These are phyloP conservation scores for Amphicarpaea edgeworthii DNA, from an alignment of 306 rosid species.

Conservation along the genomic window DNA sequence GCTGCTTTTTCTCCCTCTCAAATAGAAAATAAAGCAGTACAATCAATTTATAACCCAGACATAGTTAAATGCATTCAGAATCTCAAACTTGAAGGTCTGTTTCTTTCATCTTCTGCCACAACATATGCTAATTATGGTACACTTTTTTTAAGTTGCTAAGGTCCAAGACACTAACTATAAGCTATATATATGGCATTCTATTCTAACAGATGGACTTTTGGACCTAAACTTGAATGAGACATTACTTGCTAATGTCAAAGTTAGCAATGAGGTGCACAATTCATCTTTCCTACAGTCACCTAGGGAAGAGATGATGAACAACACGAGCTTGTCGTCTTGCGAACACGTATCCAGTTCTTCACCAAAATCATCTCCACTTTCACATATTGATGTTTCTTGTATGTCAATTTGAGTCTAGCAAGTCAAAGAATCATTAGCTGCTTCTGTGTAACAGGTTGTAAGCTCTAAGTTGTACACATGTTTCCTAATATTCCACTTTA, in stretches of 20 bases:
- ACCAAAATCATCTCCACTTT: constrained; percentile 26
- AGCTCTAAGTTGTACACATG: constrained; percentile 57
- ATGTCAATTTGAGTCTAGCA: constrained; percentile 32
- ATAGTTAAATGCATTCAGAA: constrained; percentile 10
- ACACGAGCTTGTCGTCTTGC: not conserved
- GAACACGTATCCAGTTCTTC: constrained; percentile 2
- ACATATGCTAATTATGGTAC: not conserved
- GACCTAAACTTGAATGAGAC: constrained; percentile 28
- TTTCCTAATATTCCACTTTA: constrained; percentile 50
- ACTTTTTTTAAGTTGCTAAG: not conserved
- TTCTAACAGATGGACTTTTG: constrained; percentile 40
- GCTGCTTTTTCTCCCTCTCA: constrained; percentile 33
- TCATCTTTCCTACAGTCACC: constrained; percentile 22
- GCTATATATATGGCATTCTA: not conserved
- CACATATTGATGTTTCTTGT: constrained; percentile 28
- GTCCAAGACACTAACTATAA: not conserved
- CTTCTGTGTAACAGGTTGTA: constrained; percentile 54
- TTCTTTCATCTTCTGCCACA: constrained; percentile 35
- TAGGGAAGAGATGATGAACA: constrained; percentile 33
- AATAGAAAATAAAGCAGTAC: constrained; percentile 16
- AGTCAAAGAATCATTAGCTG: not conserved
- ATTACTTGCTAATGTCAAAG: constrained; percentile 13
- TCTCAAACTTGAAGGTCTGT: constrained; percentile 25
- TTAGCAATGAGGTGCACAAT: constrained; percentile 16
- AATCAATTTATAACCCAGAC: constrained; percentile 28